phyloP scores from a whole-genome alignment of 441 rosid species.

The Eruca vesicaria region DNA sequence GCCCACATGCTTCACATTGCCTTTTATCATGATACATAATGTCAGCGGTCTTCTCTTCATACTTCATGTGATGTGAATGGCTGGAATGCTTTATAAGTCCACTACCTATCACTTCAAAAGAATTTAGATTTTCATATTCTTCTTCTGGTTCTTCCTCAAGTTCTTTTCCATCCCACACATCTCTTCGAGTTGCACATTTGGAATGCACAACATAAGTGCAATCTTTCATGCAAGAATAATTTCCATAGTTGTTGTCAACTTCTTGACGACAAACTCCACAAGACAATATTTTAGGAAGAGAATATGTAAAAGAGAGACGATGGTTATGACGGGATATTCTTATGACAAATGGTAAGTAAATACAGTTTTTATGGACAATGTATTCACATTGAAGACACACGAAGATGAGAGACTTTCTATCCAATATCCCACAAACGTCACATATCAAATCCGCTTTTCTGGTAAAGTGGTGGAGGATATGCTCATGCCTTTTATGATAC shows the following conservation, averaged over 20 bases:
- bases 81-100: background rate
- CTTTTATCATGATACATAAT: background rate
- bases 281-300: background rate
- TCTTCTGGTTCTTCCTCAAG: background rate
- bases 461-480: background rate
- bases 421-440: background rate
- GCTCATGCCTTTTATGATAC: background rate
- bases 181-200: background rate
- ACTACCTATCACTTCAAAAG: background rate
- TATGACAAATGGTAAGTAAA: background rate
- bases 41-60: background rate
- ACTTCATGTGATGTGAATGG: background rate
- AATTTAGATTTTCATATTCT: background rate
- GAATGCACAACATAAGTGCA: background rate
- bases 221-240: background rate
- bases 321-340: background rate
- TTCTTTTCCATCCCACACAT: background rate
- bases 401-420: background rate
- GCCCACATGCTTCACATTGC: background rate
- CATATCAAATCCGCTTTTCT: background rate
- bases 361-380: background rate
- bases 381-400: background rate
- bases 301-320: background rate
- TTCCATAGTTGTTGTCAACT: background rate
- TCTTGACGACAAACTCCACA: slow-evolving; percentile 1